Base-by-base conservation (phyloP, 1,284 basidiomycete species). In the Albatrellus sp. region DNA sequence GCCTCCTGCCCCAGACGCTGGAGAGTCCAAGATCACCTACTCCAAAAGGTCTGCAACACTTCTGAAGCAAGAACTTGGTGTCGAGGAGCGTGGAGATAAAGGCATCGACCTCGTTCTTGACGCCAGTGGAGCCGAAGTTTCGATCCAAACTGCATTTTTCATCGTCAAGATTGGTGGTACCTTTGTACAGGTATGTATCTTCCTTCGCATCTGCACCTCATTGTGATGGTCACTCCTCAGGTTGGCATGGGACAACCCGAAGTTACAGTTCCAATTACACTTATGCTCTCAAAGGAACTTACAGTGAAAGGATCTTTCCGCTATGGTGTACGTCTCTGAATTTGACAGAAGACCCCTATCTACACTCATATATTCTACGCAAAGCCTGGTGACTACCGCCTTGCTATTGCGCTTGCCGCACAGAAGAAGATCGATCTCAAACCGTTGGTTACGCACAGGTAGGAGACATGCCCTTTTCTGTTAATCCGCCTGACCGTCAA, bases 381-480 rank as follows among this genome's bases (percentile, higher is more conserved):
- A 31, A 43, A 86, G 83, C 77, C 85, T 39, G 89, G 87, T 20
- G 82, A 86, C 65, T 93, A 93, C 61, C 77, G 80, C 32, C 73
- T 90, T 53, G 89, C 89, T 14, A 86, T 94, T 54, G 73, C 85
- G 16, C 73, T 96, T 34, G 85, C 84, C 31, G 67, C 81, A 10
- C 74, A 73, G 48, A 88, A 88, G 39, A 81, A 83, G 58, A 76
- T 96, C 56, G 72, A 94, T 63, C 70, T 96, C 52, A 91, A 87
- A 63, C 83, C 89, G 11, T 71, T 97, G 34, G 86, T 96, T 43
- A 90, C 91, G 5, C 89, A 92, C 60, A 72, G 90, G 78, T 83
- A 60, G 55, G 64, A 59, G 52, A 41, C 24, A 37, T 35, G 19
- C 24, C 35, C 39, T 30, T 32, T 33, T 28, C n/a, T 28, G 13